A percentile compares a stretch with the other conserved stretches of the same genome.
Conservation (phyloP, 306 rosid genomes). For the Alnus rubra region DNA sequence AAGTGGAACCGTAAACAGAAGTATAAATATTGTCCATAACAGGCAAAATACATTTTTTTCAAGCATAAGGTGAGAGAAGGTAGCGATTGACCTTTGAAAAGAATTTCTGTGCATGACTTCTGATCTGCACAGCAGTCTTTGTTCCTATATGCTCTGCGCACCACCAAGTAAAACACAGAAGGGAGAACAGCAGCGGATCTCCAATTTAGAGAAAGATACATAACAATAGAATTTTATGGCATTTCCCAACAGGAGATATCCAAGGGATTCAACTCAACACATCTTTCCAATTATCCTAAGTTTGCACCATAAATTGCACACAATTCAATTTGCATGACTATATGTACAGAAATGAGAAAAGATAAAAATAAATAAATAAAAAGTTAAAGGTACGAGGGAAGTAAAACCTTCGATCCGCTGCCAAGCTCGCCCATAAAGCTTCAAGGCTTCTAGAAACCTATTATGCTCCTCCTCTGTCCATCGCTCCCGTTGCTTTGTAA, state of each 20-base stretch:
- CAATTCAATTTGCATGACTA: neutral
- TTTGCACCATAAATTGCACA: neutral
- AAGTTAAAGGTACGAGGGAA: conserved; percentile 4
- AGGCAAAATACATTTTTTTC: conserved; percentile 16
- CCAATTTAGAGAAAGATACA: conserved; percentile 32
- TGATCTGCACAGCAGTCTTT: conserved; percentile 98
- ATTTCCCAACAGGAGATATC: conserved; percentile 22
- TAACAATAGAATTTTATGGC: conserved; percentile 18
- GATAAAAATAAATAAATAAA: neutral
- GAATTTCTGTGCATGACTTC: conserved; percentile 99
- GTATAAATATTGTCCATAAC: conserved; percentile 19
- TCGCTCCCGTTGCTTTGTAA: conserved; percentile 97
- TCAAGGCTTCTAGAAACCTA: conserved; percentile 88
- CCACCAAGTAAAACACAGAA: conserved; percentile 34
- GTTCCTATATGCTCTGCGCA: conserved; percentile 95
- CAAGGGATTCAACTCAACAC: conserved; percentile 14
- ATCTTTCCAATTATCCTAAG: neutral
- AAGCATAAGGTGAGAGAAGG: conserved; percentile 49
- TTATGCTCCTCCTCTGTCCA: conserved; percentile 99
- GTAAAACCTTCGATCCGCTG: conserved; percentile 91
- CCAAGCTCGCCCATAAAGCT: conserved; percentile 98
- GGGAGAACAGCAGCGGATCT: conserved; percentile 18
- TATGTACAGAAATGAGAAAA: conserved; percentile 23
- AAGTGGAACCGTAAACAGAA: conserved; percentile 22
- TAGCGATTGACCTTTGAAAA: conserved; percentile 86